phyloP scores from a whole-genome alignment of 2,329 filamentous ascomycete species.

The Monosporascus ibericus region DNA sequence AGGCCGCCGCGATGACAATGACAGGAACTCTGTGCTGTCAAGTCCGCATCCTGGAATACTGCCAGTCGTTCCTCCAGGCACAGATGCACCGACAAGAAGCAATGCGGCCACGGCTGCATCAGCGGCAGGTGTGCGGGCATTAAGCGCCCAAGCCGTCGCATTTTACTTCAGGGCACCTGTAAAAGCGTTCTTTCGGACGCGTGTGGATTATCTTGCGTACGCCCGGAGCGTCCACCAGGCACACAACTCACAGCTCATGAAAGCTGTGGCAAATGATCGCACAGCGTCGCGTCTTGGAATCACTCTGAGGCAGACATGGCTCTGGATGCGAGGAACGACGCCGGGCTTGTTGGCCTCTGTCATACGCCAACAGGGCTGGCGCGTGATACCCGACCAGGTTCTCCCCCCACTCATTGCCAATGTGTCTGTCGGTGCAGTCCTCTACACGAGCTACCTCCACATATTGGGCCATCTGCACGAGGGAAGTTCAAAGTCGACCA shows the following conservation, averaged over 20 bases:
- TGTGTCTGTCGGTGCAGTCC: constrained; percentile 64
- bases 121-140: constrained; percentile 74
- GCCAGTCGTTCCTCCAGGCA: constrained; percentile 37
- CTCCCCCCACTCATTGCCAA: constrained; percentile 70
- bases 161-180: constrained; percentile 91
- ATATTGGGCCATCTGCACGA: constrained; percentile 61
- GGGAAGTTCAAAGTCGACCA: constrained; percentile 51
- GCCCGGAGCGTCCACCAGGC: constrained; percentile 47
- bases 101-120: constrained; percentile 67
- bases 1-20: constrained; percentile 21
- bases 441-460: constrained; percentile 72
- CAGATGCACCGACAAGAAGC: constrained; percentile 43
- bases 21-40: constrained; percentile 11
- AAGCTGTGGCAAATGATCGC: constrained; percentile 29
- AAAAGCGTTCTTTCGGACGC: constrained; percentile 85
- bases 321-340: constrained; percentile 57
- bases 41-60: constrained; percentile 31
- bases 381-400: constrained; percentile 69
- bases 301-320: constrained; percentile 35
- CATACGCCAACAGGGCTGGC: constrained; percentile 64
- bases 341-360: constrained; percentile 64
- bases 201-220: constrained; percentile 74
- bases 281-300: constrained; percentile 26
- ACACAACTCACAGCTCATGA: constrained; percentile 31
- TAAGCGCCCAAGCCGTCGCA: constrained; percentile 76